These are phyloP conservation scores for Trametes elegans DNA, from an alignment of 768 basidiomycete genomes.

Conservation along the genomic window DNA sequence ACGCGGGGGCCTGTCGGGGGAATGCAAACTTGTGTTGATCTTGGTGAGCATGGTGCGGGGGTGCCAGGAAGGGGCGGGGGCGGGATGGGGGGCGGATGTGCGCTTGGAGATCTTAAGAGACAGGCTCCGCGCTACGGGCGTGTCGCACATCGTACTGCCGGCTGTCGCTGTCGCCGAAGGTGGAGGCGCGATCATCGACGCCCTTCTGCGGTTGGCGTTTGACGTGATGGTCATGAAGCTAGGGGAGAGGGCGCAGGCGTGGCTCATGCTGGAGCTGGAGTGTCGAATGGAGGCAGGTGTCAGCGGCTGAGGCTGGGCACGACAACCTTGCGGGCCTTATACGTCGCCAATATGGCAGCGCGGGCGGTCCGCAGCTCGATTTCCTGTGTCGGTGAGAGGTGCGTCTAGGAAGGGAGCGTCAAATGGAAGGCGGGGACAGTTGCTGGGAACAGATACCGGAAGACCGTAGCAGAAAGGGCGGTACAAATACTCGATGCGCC, in stretches of 20 bases:
- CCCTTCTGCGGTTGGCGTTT: constrained; percentile 10
- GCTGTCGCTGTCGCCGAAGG: constrained; percentile 4
- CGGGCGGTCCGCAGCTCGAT: neutral
- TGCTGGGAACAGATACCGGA: no score
- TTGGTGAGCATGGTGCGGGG: constrained; percentile 13
- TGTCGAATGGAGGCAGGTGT: neutral
- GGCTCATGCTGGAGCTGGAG: neutral
- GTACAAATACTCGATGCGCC: neutral
- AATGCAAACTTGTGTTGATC: constrained; percentile 14
- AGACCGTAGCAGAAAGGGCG: constrained; percentile 1
- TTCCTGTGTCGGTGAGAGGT: constrained; percentile 4
- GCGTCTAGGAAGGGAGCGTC: neutral
- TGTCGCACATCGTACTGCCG: neutral
- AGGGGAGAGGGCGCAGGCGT: neutral
- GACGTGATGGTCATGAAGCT: constrained; percentile 14
- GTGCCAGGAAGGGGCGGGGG: neutral
- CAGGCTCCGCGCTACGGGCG: constrained; percentile 1
- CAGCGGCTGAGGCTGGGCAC: neutral
- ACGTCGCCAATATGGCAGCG: neutral
- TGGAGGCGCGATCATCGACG: constrained; percentile 13
- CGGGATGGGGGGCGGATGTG: neutral
- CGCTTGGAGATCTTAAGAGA: constrained; percentile 12
- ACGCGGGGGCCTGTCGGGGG: constrained; percentile 13
- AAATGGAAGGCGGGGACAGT: no score
- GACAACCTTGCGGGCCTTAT: neutral